phyloP scores from a whole-genome alignment of 73 alveolate species.

The Stentor coeruleus region DNA sequence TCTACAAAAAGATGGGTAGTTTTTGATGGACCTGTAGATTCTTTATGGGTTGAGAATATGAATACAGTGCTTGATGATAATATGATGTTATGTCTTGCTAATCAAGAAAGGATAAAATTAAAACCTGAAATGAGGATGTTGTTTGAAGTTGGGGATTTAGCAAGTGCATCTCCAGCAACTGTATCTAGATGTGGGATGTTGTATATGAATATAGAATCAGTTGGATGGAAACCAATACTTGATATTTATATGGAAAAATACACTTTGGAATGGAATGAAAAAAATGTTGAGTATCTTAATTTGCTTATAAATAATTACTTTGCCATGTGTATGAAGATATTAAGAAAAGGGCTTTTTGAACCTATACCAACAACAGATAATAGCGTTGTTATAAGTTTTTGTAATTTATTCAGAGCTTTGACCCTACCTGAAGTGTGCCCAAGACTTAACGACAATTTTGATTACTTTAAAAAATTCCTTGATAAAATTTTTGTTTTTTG shows the following conservation, averaged over 20 bases:
- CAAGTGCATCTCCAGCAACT: constrained; percentile 99
- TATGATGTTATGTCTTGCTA: constrained; percentile 94
- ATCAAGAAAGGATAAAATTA: constrained; percentile 88
- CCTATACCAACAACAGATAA: constrained; percentile 49
- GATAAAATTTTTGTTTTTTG: constrained; percentile 22
- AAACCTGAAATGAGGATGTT: constrained; percentile 88
- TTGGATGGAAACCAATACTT: constrained; percentile 90
- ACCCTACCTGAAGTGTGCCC: neutral
- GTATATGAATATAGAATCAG: constrained; percentile 85
- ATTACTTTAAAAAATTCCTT: neutral
- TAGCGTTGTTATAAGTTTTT: neutral
- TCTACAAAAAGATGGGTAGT: constrained; percentile 81
- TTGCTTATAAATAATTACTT: constrained; percentile 43
- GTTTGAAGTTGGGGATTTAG: constrained; percentile 94
- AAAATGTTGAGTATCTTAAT: constrained; percentile 45
- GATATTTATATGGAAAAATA: constrained; percentile 89
- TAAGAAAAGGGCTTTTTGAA: constrained; percentile 43
- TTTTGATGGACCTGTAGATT: constrained; percentile 91
- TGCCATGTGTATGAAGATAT: neutral
- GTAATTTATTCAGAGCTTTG: constrained; percentile 13
- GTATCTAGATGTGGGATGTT: constrained; percentile 99
- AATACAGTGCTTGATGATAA: constrained; percentile 98
- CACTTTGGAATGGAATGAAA: constrained; percentile 79
- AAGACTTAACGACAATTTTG: constrained; percentile 15
- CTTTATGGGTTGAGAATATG: constrained; percentile 89